Percentiles rank a stretch among this genome's conserved stretches.
Conservation (phyloP, 768 basidiomycete genomes). For the Macrocybe gigantea region DNA sequence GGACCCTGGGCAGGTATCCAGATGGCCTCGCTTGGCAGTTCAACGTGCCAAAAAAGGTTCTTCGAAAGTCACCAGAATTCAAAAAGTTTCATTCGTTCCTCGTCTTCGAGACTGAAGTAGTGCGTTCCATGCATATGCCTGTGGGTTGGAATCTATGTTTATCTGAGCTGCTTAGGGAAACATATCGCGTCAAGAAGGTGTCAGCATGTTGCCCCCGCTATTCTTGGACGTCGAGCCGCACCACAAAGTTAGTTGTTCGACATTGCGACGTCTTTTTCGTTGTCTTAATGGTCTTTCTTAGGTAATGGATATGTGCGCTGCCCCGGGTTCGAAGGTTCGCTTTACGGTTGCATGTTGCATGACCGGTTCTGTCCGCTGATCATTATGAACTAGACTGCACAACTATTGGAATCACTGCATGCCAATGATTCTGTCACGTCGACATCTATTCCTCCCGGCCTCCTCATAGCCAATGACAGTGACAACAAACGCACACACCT, state of each 20-base stretch:
- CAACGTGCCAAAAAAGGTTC: slow-evolving; percentile 81
- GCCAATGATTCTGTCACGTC: slow-evolving; percentile 61
- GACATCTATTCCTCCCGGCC: slow-evolving; percentile 70
- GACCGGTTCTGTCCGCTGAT: neutral
- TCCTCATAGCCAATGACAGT: slow-evolving; percentile 93
- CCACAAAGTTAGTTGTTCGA: slow-evolving; percentile 52
- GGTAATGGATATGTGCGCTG: slow-evolving; percentile 98
- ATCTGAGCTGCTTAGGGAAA: slow-evolving; percentile 60
- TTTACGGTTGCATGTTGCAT: neutral
- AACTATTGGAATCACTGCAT: slow-evolving; percentile 93
- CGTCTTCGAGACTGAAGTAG: slow-evolving; percentile 97
- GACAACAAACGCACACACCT: slow-evolving; percentile 93
- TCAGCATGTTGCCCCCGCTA: slow-evolving; percentile 98
- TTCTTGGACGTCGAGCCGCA: slow-evolving; percentile 93
- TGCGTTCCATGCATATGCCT: slow-evolving; percentile 31
- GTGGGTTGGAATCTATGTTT: neutral
- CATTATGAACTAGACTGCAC: slow-evolving; percentile 64
- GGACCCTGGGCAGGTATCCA: slow-evolving; percentile 67
- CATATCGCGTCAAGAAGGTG: slow-evolving; percentile 92
- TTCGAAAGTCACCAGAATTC: slow-evolving; percentile 86
- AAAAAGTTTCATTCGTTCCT: slow-evolving; percentile 94
- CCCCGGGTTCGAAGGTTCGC: slow-evolving; percentile 89
- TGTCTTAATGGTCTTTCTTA: slow-evolving; percentile 16
- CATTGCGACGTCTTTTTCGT: neutral
- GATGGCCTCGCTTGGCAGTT: slow-evolving; percentile 96